Evolutionary conservation across 192 early-diverging fungal species (phyloP).

Genomic region (Backusella tarrabulga): DNA sequence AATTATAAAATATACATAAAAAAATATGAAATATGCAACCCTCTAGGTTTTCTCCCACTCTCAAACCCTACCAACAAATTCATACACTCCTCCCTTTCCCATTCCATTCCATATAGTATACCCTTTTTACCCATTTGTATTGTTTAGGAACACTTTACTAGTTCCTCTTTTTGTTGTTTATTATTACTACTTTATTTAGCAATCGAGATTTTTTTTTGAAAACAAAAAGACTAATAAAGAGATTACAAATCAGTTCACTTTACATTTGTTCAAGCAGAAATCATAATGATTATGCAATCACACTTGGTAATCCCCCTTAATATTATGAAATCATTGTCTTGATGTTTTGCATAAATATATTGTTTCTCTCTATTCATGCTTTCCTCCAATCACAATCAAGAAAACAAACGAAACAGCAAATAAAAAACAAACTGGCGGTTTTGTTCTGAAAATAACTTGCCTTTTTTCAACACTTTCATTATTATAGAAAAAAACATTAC

Average conservation of each 20-base stretch:
- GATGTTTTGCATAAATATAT: background rate
- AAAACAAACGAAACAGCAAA: background rate
- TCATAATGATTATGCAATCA: too few species aligned
- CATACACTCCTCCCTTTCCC: background rate
- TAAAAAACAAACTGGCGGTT: background rate
- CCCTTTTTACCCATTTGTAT: background rate
- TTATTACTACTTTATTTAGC: background rate
- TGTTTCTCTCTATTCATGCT: background rate
- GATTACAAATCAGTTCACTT: background rate
- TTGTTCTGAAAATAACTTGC: background rate
- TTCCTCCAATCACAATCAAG: slow-evolving; percentile 1
- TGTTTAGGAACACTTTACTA: background rate
- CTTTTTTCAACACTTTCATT: too few species aligned
- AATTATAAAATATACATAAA: background rate
- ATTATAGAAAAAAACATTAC: background rate
- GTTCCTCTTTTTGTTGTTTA: background rate
- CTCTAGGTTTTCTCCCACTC: background rate
- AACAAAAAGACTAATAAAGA: background rate
- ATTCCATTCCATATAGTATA: background rate
- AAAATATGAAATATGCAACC: slow-evolving; percentile 3
- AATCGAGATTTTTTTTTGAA: background rate
- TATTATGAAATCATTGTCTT: background rate
- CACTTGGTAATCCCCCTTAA: background rate
- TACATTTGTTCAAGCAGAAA: background rate
- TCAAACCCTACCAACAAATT: background rate